phyloP scores from a whole-genome alignment of 179 eudicot genomes.

The Camellia oleifera region DNA sequence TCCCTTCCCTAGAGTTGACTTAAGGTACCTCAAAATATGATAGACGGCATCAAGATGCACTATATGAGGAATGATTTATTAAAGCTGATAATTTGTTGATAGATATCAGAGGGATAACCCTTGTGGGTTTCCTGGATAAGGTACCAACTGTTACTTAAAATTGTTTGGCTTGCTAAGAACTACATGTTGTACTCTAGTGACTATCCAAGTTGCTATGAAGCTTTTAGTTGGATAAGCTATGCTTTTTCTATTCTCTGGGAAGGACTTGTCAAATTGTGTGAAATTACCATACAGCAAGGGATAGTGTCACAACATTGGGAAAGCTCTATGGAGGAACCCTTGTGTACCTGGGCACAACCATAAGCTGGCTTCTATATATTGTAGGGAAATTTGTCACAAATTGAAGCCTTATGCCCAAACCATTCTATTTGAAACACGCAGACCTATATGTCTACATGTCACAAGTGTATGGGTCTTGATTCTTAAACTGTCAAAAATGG shows the following conservation, averaged over 20 bases:
- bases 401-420: background rate
- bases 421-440: background rate
- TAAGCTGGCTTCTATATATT: too few relatives aligned
- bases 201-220: conserved; percentile 3
- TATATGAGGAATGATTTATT: background rate
- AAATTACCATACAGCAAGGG: background rate
- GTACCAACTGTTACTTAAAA: background rate
- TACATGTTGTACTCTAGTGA: background rate
- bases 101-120: background rate
- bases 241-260: background rate
- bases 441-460: background rate
- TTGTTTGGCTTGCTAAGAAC: background rate
- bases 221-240: background rate
- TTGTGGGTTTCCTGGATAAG: background rate
- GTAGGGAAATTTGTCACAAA: background rate
- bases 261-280: background rate
- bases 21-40: too few relatives aligned
- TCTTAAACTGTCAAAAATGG: background rate
- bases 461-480: background rate
- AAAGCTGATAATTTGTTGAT: background rate
- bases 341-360: too few relatives aligned
- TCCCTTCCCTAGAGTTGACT: too few relatives aligned
- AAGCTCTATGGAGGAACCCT: too few relatives aligned
- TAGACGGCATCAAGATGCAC: too few relatives aligned
- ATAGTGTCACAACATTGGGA: background rate